These are phyloP conservation scores for Starmera stellimalicola DNA, from an alignment of 1,139 yeast species.

Conservation along the genomic window DNA sequence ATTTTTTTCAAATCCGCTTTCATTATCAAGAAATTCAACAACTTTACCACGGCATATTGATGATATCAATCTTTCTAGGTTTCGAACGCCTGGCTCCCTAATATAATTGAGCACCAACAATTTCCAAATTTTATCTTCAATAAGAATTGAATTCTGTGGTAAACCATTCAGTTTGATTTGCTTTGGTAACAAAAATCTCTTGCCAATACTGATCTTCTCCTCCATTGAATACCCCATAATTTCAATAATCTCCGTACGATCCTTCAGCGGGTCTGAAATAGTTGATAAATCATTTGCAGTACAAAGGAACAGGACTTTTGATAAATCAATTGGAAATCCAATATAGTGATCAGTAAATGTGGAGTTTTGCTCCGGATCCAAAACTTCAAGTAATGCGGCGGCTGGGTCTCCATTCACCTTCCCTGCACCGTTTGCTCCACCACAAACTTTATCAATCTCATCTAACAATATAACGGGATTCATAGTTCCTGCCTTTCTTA, in stretches of 20 bases:
- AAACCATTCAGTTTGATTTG: conserved; percentile 68
- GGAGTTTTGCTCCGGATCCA: conserved; percentile 85
- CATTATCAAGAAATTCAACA: conserved; percentile 52
- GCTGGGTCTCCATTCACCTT: conserved; percentile 79
- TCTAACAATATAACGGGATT: conserved; percentile 86
- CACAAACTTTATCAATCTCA: conserved; percentile 77
- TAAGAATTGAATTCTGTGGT: conserved; percentile 29
- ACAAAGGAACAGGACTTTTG: conserved; percentile 77
- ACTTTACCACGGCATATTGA: conserved; percentile 75
- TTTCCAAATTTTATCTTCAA: conserved; percentile 45
- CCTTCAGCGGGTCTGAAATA: conserved; percentile 72
- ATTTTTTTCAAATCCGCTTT: conserved; percentile 25
- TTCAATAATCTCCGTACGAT: conserved; percentile 79
- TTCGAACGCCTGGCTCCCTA: conserved; percentile 83
- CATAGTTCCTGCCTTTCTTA: conserved; percentile 70
- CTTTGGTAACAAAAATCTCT: conserved; percentile 66
- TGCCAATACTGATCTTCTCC: conserved; percentile 71
- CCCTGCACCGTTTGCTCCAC: conserved; percentile 38
- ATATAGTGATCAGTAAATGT: conserved; percentile 77
- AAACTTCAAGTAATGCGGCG: conserved; percentile 80
- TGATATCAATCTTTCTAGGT: conserved; percentile 63
- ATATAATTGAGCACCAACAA: conserved; percentile 64
- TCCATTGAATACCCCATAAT: conserved; percentile 74
- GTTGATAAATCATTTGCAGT: conserved; percentile 81
- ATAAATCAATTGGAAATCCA: conserved; percentile 81